These are phyloP conservation scores for Candida dubliniensis DNA, from an alignment of 1,139 yeast genomes.

Conservation along the genomic window DNA sequence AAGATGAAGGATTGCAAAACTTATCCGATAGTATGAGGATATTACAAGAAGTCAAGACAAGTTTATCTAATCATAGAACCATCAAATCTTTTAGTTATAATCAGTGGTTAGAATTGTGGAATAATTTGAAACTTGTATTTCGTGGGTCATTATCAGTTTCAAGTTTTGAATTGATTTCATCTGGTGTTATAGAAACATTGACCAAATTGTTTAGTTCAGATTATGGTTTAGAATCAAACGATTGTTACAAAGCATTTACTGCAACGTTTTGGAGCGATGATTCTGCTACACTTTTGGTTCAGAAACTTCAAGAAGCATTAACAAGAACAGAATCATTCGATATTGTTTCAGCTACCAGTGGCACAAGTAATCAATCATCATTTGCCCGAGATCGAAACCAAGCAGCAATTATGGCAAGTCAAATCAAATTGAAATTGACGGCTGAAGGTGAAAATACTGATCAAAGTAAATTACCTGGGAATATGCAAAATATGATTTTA, in stretches of 20 bases:
- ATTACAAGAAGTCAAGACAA: conserved; percentile 19
- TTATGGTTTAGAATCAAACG: conserved; percentile 21
- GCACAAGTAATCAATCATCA: conserved; percentile 17
- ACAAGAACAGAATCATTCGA: conserved; percentile 78
- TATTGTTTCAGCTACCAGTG: conserved; percentile 56
- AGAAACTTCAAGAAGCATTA: conserved; percentile 72
- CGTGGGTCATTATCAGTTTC: conserved; percentile 42
- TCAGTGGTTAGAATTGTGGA: conserved; percentile 53
- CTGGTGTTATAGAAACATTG: conserved; percentile 60
- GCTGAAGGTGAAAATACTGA: conserved; percentile 22
- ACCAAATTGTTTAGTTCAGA: conserved; percentile 38
- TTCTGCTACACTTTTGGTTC: conserved; percentile 23
- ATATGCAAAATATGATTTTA: conserved; percentile 46
- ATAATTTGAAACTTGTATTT: conserved; percentile 33
- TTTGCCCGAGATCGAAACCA: conserved; percentile 21
- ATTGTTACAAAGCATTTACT: conserved; percentile 48
- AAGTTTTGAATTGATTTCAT: conserved; percentile 73
- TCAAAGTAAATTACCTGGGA: conserved; percentile 27
- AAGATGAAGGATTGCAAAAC: conserved; percentile 13
- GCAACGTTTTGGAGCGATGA: conserved; percentile 39
- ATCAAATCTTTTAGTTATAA: conserved; percentile 21
- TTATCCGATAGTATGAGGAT: conserved; percentile 20
- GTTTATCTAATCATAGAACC: conserved; percentile 13
- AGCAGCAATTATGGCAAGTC: conserved; percentile 70
- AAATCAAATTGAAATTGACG: conserved; percentile 58